Conservation (phyloP, 2,329 filamentous ascomycete genomes). For the Stenocarpella maydis region DNA sequence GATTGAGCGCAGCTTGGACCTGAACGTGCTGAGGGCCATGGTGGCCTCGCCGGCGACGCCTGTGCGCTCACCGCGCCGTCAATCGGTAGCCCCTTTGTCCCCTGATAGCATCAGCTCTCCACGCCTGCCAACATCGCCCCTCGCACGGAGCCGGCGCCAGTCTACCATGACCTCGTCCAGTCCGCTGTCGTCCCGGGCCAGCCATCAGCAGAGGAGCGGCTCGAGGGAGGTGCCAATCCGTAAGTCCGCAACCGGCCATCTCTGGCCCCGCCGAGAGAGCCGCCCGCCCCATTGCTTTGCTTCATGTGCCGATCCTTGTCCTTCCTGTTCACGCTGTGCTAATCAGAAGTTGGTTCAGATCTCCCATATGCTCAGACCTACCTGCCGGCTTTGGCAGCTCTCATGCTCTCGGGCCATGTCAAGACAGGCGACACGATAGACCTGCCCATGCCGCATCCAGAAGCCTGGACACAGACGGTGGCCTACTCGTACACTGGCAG, state of each 20-base stretch:
- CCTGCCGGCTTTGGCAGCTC: constrained; percentile 61
- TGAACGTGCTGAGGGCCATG: constrained; percentile 56
- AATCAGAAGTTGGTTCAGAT: constrained; percentile 46
- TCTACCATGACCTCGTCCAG: constrained; percentile 27
- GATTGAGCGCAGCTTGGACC: constrained; percentile 59
- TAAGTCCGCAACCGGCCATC: constrained; percentile 45
- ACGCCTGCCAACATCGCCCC: constrained; percentile 9
- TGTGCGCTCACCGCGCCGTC: constrained; percentile 34
- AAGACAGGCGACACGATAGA: constrained; percentile 62
- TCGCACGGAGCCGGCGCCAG: constrained; percentile 28
- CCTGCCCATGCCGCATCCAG: constrained; percentile 64
- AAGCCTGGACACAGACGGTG: constrained; percentile 64
- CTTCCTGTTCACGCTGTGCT: not conserved
- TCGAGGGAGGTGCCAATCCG: constrained; percentile 54
- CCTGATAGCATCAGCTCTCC: constrained; percentile 29
- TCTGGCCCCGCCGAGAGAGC: not conserved
- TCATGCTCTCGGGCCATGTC: constrained; percentile 64
- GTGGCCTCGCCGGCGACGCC: constrained; percentile 47
- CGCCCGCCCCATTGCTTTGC: not conserved
- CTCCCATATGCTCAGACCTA: constrained; percentile 55
- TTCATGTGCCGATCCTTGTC: not conserved
- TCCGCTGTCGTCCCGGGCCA: constrained; percentile 37
- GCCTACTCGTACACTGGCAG: constrained; percentile 62
- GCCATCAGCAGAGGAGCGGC: constrained; percentile 23
- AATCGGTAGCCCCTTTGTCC: constrained; percentile 17